These are phyloP conservation scores for Ganoderma lucidum DNA, from an alignment of 1,284 basidiomycete species.

Conservation along the genomic window DNA sequence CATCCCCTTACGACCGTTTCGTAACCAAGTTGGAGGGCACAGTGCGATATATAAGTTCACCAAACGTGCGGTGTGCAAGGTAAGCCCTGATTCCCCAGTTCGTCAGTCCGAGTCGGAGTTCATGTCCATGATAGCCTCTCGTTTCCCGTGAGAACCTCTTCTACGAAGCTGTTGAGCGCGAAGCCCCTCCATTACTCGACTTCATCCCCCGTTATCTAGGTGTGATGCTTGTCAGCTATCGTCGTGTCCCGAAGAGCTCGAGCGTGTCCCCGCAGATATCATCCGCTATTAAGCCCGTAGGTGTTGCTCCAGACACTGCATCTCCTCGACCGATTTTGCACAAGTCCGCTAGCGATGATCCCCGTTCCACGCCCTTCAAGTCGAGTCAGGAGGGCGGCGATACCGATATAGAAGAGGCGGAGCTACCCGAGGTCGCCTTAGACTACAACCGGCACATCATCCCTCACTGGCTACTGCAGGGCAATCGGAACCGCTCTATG, in stretches of 20 bases:
- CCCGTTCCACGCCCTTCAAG: conserved; percentile 19
- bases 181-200: conserved; percentile 89
- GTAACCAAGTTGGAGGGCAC: conserved; percentile 98
- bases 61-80: conserved; percentile 98
- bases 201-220: conserved; percentile 98
- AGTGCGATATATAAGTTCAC: conserved; percentile 99
- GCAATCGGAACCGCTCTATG: conserved; percentile 58
- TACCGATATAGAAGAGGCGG: conserved; percentile 67
- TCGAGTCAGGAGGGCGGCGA: conserved; percentile 43
- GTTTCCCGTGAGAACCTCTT: conserved; percentile 98
- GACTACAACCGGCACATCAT: conserved; percentile 96
- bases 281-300: conserved; percentile 21
- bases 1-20: conserved; percentile 94
- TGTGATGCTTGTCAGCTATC: conserved; percentile 97
- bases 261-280: conserved; percentile 31
- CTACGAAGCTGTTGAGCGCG: conserved; percentile 95
- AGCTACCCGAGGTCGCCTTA: conserved; percentile 90
- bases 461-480: conserved; percentile 88
- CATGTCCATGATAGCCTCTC: conserved; percentile 73
- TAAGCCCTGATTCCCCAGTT: conserved; percentile 46
- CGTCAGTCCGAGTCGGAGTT: conserved; percentile 15
- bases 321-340: conserved; percentile 41
- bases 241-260: conserved; percentile 62
- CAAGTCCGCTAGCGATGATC: conserved; percentile 47
- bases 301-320: conserved; percentile 11